Percentiles rank a stretch among this genome's conserved stretches.
phyloP scores from a whole-genome alignment of 768 basidiomycete genomes.

The Daedaleopsis sinensis region DNA sequence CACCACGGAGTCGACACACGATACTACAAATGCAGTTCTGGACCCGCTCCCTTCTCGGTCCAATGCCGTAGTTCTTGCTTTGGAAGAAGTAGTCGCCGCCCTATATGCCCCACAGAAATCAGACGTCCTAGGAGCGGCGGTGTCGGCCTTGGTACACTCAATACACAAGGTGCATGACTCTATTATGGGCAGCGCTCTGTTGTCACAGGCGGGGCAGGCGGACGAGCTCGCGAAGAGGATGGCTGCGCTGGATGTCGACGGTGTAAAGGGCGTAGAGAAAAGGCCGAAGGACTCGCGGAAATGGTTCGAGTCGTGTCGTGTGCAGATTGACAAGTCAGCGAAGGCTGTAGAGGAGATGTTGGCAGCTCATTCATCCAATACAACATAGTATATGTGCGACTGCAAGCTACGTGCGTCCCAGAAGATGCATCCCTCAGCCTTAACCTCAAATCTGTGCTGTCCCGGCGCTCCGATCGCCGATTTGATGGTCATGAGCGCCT shows the following conservation, averaged over 20 bases:
- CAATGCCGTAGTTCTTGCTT: constrained; percentile 50
- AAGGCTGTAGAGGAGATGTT: constrained; percentile 17
- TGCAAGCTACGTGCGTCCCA: too few species aligned
- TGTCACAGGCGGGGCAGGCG: constrained; percentile 13
- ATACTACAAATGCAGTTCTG: constrained; percentile 34
- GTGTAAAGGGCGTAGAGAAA: neutral
- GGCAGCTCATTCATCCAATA: constrained; percentile 10
- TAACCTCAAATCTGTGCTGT: too few species aligned
- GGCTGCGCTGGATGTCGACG: constrained; percentile 20
- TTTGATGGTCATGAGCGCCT: constrained; percentile 4
- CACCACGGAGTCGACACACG: constrained; percentile 21
- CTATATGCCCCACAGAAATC: constrained; percentile 66
- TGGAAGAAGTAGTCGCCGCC: constrained; percentile 70
- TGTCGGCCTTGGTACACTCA: constrained; percentile 40
- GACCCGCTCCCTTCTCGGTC: constrained; percentile 57
- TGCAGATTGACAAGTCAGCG: constrained; percentile 54
- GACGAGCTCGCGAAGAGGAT: constrained; percentile 29
- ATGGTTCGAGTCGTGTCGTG: constrained; percentile 71
- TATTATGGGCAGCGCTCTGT: constrained; percentile 25
- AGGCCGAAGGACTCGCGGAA: constrained; percentile 44
- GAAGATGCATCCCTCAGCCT: too few species aligned
- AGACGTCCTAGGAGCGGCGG: constrained; percentile 41
- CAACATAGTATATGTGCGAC: constrained; percentile 3
- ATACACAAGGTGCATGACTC: constrained; percentile 41
- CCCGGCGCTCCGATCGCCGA: neutral